Conservation (phyloP, 169 alveolate species). For the Eimeria sp. region DNA sequence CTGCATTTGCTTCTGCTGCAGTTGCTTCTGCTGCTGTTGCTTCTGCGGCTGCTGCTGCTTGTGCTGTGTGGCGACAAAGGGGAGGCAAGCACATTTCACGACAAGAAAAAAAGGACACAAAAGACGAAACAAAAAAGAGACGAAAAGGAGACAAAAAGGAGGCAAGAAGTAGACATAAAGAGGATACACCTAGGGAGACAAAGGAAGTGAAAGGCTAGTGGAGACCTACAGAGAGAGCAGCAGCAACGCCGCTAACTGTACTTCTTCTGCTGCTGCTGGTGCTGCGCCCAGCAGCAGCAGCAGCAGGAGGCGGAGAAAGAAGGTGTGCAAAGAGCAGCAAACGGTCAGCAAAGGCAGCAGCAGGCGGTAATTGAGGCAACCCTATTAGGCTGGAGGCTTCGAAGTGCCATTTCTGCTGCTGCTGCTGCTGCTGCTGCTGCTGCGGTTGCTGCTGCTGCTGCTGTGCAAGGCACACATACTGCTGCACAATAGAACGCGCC, state of each 20-base stretch:
- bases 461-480: slow-evolving; percentile 6
- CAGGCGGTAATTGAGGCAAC: background rate
- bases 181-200: background rate
- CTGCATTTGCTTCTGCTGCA: background rate
- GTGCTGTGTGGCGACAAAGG: background rate
- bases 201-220: background rate
- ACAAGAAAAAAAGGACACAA: background rate
- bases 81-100: too few species aligned
- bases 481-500: slow-evolving; percentile 55
- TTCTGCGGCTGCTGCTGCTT: background rate
- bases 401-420: background rate
- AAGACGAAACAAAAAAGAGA: background rate
- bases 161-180: background rate
- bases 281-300: background rate
- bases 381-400: background rate
- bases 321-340: slow-evolving; percentile 40
- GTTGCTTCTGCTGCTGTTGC: background rate
- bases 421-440: slow-evolving; percentile 38
- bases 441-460: slow-evolving; percentile 17
- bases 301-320: background rate
- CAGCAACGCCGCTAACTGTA: slow-evolving; percentile 18
- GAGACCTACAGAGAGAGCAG: slow-evolving; percentile 44
- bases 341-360: slow-evolving; percentile 45
- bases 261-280: background rate
- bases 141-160: too few species aligned